Conservation (phyloP, 768 basidiomycete genomes). For the Macrolepiota fuliginosa region DNA sequence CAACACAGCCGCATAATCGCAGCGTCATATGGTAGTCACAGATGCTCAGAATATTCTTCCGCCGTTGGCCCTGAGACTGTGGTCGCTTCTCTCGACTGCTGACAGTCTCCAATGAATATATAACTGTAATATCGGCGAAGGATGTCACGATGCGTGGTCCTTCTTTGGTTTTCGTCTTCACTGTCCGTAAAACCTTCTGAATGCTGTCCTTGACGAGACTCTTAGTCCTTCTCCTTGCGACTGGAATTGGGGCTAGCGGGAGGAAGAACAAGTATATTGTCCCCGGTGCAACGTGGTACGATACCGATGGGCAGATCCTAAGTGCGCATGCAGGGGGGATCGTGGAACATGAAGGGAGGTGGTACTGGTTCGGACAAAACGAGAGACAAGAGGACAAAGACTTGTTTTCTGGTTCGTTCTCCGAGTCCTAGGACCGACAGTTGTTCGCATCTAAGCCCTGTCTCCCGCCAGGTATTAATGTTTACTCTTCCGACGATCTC, state of each 20-base stretch:
- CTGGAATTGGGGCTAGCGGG: neutral
- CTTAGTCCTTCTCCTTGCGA: neutral
- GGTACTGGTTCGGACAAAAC: slow-evolving; percentile 30
- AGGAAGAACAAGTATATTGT: slow-evolving; percentile 25
- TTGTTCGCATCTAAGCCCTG: neutral
- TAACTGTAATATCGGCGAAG: neutral
- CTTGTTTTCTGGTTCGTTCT: slow-evolving; percentile 20
- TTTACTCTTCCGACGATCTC: slow-evolving; percentile 25
- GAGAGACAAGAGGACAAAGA: slow-evolving; percentile 20
- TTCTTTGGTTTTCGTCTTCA: neutral
- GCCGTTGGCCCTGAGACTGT: neutral
- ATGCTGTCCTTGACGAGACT: neutral
- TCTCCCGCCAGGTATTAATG: slow-evolving; percentile 16
- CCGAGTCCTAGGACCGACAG: neutral
- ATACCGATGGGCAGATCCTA: slow-evolving; percentile 23
- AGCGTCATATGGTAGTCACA: neutral
- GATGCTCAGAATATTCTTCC: neutral
- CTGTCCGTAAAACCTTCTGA: neutral
- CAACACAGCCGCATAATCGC: neutral
- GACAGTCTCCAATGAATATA: neutral
- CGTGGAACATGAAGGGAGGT: slow-evolving; percentile 21
- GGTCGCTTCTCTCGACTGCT: neutral
- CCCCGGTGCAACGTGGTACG: slow-evolving; percentile 27
- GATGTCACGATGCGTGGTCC: too few species aligned
- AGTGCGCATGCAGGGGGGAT: slow-evolving; percentile 26